Conservation (phyloP, 352 stramenopile genomes). For the Phytophthora sansomeana region DNA sequence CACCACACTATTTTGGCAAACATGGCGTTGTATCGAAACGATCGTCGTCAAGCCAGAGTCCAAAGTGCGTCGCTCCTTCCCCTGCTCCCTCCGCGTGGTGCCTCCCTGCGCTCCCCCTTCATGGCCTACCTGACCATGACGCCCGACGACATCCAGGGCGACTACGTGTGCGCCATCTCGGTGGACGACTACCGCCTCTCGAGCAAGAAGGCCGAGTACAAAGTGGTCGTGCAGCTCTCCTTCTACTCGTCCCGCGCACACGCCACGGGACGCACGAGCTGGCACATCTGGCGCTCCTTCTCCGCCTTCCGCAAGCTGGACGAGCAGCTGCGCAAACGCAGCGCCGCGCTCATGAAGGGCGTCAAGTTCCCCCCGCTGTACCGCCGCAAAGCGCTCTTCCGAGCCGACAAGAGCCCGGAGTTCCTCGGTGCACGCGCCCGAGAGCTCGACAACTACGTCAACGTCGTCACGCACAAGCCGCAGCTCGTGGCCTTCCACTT, state of each 20-base stretch:
- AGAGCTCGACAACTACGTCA: constrained; percentile 84
- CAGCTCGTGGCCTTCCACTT: constrained; percentile 83
- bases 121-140: constrained; percentile 59
- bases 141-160: constrained; percentile 84
- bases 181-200: constrained; percentile 77
- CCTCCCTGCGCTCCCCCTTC: background rate
- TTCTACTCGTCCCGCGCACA: constrained; percentile 85
- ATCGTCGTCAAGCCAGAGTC: constrained; percentile 28
- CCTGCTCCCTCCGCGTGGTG: background rate
- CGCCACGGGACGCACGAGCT: constrained; percentile 67
- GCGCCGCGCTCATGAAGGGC: constrained; percentile 73
- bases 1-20: no score
- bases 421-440: constrained; percentile 69
- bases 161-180: constrained; percentile 66
- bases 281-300: constrained; percentile 88
- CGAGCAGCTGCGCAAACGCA: constrained; percentile 82
- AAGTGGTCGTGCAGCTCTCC: constrained; percentile 70
- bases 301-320: constrained; percentile 85
- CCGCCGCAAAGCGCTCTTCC: constrained; percentile 72
- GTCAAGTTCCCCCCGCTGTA: constrained; percentile 88
- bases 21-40: constrained; percentile 8
- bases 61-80: constrained; percentile 5
- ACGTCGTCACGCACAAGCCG: constrained; percentile 62
- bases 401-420: constrained; percentile 65
- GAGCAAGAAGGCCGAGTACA: constrained; percentile 85